These are phyloP conservation scores for Chiua virens DNA, from an alignment of 768 basidiomycete species.

Conservation along the genomic window DNA sequence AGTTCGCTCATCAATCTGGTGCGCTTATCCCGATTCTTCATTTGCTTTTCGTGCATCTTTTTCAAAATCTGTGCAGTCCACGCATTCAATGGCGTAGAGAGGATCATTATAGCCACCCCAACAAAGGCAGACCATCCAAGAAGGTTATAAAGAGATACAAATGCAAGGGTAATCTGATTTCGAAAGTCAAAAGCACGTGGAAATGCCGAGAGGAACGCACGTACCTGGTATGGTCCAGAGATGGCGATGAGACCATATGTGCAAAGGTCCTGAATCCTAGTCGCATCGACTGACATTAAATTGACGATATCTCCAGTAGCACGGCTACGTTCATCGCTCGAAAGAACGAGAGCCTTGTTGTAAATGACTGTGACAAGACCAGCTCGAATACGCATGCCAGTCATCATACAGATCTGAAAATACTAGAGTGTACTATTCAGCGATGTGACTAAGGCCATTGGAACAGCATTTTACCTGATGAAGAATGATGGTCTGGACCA, in stretches of 20 bases:
- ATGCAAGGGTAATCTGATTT: conserved; percentile 76
- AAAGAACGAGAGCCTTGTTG: conserved; percentile 80
- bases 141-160: conserved; percentile 85
- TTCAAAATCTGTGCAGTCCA: conserved; percentile 69
- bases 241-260: conserved; percentile 82
- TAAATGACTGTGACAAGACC: conserved; percentile 87
- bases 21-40: conserved; percentile 88
- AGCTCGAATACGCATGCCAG: conserved; percentile 91
- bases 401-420: conserved; percentile 80
- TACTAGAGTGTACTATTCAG: conserved; percentile 48
- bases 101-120: conserved; percentile 85
- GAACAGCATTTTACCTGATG: conserved; percentile 58
- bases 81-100: conserved; percentile 76
- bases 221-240: conserved; percentile 83
- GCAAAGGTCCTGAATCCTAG: conserved; percentile 76
- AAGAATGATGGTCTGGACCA: conserved; percentile 75
- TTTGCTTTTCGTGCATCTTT: conserved; percentile 80
- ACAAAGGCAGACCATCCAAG: conserved; percentile 92
- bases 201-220: conserved; percentile 1
- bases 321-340: conserved; percentile 79
- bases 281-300: conserved; percentile 86
- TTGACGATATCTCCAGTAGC: conserved; percentile 94
- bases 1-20: conserved; percentile 91
- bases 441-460: neutral
- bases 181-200: neutral